phyloP scores from a whole-genome alignment of 2,329 filamentous ascomycete species.

The Sclerotinia nivalis region DNA sequence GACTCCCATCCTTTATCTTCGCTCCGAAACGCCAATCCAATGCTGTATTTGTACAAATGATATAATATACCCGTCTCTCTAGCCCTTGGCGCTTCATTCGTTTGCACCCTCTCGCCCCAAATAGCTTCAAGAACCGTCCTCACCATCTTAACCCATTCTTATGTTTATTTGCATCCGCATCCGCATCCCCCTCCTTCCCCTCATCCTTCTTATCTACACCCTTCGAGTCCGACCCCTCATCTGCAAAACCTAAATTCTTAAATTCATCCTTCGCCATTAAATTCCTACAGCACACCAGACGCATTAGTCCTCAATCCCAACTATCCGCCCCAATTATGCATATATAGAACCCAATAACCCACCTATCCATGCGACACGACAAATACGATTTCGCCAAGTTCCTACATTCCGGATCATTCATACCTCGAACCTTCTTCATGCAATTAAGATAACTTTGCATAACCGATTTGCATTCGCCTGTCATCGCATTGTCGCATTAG shows the following conservation, averaged over 20 bases:
- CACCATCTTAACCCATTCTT: conserved; percentile 39
- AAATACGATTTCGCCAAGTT: conserved; percentile 85
- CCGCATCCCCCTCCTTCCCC: conserved; percentile 28
- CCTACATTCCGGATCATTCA: conserved; percentile 85
- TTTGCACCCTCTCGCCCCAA: too few relatives aligned
- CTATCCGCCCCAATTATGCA: too few relatives aligned
- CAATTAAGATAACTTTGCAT: conserved; percentile 86
- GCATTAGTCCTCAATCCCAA: neutral
- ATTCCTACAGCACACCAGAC: conserved; percentile 59
- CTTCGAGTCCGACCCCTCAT: conserved; percentile 33
- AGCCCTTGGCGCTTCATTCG: neutral
- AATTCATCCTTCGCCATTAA: conserved; percentile 96
- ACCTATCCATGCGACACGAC: conserved; percentile 92
- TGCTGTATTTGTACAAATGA: conserved; percentile 13
- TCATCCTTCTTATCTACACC: conserved; percentile 25
- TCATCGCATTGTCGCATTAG: conserved; percentile 6
- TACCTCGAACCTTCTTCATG: conserved; percentile 78
- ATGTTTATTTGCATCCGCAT: conserved; percentile 32
- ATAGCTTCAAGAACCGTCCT: neutral
- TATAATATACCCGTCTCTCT: neutral
- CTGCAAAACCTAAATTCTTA: conserved; percentile 80
- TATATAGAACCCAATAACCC: conserved; percentile 41
- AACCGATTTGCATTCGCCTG: conserved; percentile 89
- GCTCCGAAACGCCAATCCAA: conserved; percentile 6
- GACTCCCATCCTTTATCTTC: neutral